phyloP scores from a whole-genome alignment of 2,329 filamentous ascomycete genomes.

The Chaetomium olivaceum region DNA sequence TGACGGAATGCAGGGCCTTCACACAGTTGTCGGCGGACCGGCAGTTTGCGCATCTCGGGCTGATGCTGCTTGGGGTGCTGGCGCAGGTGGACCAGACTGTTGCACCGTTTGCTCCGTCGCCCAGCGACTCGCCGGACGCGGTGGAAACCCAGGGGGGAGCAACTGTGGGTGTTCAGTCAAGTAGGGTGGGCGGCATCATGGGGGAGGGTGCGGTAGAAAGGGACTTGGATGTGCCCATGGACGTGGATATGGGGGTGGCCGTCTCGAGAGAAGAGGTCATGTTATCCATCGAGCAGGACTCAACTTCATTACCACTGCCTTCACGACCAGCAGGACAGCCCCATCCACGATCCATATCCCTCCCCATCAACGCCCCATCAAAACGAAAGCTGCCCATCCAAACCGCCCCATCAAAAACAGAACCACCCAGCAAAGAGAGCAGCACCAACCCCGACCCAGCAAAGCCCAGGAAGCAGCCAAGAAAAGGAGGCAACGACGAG shows the following conservation, averaged over 20 bases:
- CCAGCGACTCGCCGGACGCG: background rate
- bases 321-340: slow-evolving; percentile 24
- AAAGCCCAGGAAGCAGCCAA: slow-evolving; percentile 10
- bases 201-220: background rate
- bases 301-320: background rate
- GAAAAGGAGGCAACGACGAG: slow-evolving; percentile 16
- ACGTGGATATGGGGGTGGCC: slow-evolving; percentile 30
- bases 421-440: slow-evolving; percentile 12
- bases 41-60: slow-evolving; percentile 70
- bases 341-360: slow-evolving; percentile 8
- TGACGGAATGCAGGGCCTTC: slow-evolving; percentile 54
- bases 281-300: slow-evolving; percentile 10
- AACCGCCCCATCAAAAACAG: background rate
- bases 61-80: slow-evolving; percentile 66
- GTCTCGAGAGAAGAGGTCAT: slow-evolving; percentile 32
- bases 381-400: background rate
- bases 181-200: background rate
- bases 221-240: background rate
- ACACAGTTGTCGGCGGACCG: slow-evolving; percentile 69
- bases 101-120: slow-evolving; percentile 35
- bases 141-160: background rate
- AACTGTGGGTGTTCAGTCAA: background rate
- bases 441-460: background rate
- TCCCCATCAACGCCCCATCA: slow-evolving; percentile 37
- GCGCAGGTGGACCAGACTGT: slow-evolving; percentile 57